Evolutionary conservation across 2,329 filamentous ascomycete species (phyloP).

Genomic region (Chaetomiaceae sp.): DNA sequence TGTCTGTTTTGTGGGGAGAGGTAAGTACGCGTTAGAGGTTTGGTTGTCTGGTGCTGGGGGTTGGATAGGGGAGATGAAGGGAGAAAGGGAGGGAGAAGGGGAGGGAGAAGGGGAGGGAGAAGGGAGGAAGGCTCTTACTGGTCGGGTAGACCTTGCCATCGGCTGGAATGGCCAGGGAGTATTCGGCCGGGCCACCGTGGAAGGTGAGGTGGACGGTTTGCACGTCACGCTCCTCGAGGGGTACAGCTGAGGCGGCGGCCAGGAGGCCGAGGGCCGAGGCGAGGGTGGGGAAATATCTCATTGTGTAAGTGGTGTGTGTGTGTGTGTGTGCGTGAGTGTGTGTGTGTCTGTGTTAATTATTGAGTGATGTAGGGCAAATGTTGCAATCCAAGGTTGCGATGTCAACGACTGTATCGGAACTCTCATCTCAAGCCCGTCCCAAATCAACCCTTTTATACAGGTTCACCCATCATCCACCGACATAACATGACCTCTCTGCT

Average conservation of each 20-base stretch:
- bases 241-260: conserved; percentile 9
- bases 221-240: conserved; percentile 25
- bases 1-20: conserved; percentile 30
- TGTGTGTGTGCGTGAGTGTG: too few relatives aligned
- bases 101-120: neutral
- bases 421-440: neutral
- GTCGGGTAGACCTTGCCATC: conserved; percentile 37
- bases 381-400: neutral
- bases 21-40: too few relatives aligned
- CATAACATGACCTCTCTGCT: neutral
- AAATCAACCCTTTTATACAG: neutral
- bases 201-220: conserved; percentile 42
- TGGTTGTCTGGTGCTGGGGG: too few relatives aligned
- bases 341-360: neutral
- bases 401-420: neutral
- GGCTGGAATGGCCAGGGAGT: conserved; percentile 38
- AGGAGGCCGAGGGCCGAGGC: conserved; percentile 11
- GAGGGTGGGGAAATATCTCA: conserved; percentile 16
- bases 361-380: neutral
- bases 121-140: conserved; percentile 25
- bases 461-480: neutral
- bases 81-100: neutral
- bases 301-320: neutral
- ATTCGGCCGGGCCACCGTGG: conserved; percentile 38
- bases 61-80: neutral